Evolutionary conservation across 306 rosid genomes (phyloP), one percentile per base, ranked within the genome.

Genomic region (Argentina anserina): DNA sequence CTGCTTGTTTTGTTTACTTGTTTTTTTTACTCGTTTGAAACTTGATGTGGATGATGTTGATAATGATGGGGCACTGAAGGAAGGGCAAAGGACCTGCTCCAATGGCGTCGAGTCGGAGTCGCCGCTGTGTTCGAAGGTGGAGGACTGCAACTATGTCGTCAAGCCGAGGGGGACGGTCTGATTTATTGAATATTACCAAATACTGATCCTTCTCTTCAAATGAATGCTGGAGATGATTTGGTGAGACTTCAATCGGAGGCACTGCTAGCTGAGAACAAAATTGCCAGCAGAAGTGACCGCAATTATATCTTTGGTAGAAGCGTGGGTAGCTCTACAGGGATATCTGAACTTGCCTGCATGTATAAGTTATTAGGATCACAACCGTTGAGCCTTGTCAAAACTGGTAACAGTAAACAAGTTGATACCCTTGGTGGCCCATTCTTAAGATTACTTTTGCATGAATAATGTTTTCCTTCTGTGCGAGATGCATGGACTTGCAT

Each of bases 401-500:
- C 21, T 14, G 5, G 65, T 6, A 5, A 6, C 40, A 55, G 61
- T 55, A 23, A 55, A 55, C 33, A 53, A 3, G 13, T 23, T 53
- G 28, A 53, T 31, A 53, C 9, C 23, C 60, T 53, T 28, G n/a
- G 18, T 28, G 39, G 8, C 63, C 26, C 5, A 12, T 56, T 6
- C 17, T 58, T 58, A 58, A 12, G 34, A 26, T 7, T n/a, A n/a
- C n/a, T n/a, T n/a, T n/a, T n/a, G n/a, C 34, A n/a, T n/a, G n/a
- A n/a, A n/a, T n/a, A n/a, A 28, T 90, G 75, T 74, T 87, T 84
- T 63, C 88, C 91, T 69, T 83, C 78, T 5, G 96, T 81, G 1
- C 93, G 90, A 65, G 96, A 95, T 1, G 82, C 91, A 75, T 87
- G 56, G 53, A 91, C 92, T 79, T 95, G 99, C 82, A 83, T 6